Evolutionary conservation across 345 rosid genomes (phyloP).

Genomic region (Salix purpurea): DNA sequence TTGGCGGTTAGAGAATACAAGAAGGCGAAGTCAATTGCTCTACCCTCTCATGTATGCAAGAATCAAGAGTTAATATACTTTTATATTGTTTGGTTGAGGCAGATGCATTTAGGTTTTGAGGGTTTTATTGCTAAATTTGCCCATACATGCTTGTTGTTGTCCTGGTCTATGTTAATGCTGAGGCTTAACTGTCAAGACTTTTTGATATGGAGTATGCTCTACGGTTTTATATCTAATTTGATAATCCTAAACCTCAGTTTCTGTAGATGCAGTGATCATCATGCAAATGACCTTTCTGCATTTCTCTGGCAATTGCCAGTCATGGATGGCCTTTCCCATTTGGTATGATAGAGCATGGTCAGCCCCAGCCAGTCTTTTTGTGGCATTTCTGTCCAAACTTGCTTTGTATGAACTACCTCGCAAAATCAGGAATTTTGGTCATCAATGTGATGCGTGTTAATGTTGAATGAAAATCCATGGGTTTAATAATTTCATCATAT

Average conservation of each 20-base stretch:
- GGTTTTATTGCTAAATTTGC: neutral
- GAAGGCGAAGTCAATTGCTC: conserved; percentile 94
- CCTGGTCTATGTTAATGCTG: neutral
- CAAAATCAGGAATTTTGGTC: neutral
- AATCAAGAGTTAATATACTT: conserved; percentile 2
- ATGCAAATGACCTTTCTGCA: neutral
- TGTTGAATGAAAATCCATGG: neutral
- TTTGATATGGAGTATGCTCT: neutral
- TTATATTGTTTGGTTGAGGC: conserved; percentile 1
- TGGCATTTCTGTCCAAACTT: neutral
- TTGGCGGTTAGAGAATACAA: conserved; percentile 96
- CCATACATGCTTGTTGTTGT: neutral
- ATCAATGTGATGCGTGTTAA: neutral
- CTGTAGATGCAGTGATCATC: neutral
- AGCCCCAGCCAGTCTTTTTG: neutral
- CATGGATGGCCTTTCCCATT: neutral
- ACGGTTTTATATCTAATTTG: neutral
- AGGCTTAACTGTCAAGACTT: neutral
- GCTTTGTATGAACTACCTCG: neutral
- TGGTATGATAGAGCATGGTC: neutral
- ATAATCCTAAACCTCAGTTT: neutral
- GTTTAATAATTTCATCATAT: neutral
- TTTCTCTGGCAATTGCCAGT: neutral
- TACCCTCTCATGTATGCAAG: conserved; percentile 84
- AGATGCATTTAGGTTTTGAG: neutral